Evolutionary conservation across 192 early-diverging fungal genomes (phyloP).

Genomic region (Paraglomus brasilianum): DNA sequence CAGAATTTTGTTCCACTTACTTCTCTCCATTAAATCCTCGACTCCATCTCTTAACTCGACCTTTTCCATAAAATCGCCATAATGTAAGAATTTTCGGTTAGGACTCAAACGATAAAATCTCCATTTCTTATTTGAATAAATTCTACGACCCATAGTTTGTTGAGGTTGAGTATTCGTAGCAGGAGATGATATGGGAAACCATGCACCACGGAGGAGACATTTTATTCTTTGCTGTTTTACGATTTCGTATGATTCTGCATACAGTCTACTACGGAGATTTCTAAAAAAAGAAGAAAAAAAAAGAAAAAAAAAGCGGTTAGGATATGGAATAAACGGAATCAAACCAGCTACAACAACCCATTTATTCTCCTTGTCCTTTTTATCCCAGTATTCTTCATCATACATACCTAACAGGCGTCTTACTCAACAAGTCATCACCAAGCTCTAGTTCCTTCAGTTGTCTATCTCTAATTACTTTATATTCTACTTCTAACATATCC

Average conservation of each 20-base stretch:
- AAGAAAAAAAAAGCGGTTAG: neutral
- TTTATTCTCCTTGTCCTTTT: neutral
- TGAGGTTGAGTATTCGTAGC: neutral
- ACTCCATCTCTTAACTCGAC: slow-evolving; percentile 33
- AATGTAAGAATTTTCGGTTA: slow-evolving; percentile 60
- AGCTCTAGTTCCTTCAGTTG: slow-evolving; percentile 67
- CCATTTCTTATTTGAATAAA: slow-evolving; percentile 36
- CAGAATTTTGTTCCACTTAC: slow-evolving; percentile 38
- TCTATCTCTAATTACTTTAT: slow-evolving; percentile 60
- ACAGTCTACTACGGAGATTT: slow-evolving; percentile 59
- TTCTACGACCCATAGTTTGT: slow-evolving; percentile 10
- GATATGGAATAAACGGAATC: neutral
- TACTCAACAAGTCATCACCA: slow-evolving; percentile 62
- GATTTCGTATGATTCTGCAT: slow-evolving; percentile 68
- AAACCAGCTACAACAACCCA: neutral
- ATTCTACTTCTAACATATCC: slow-evolving; percentile 61
- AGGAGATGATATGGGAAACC: slow-evolving; percentile 53
- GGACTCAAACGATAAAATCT: slow-evolving; percentile 63
- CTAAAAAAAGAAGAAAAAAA: slow-evolving; percentile 36
- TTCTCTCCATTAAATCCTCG: slow-evolving; percentile 52
- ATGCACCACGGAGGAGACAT: slow-evolving; percentile 61
- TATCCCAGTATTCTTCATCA: neutral
- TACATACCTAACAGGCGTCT: slow-evolving; percentile 57
- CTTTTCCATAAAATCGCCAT: slow-evolving; percentile 62
- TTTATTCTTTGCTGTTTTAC: slow-evolving; percentile 68